Conservation (phyloP, 768 basidiomycete genomes). For the Tremella fuciformis region DNA sequence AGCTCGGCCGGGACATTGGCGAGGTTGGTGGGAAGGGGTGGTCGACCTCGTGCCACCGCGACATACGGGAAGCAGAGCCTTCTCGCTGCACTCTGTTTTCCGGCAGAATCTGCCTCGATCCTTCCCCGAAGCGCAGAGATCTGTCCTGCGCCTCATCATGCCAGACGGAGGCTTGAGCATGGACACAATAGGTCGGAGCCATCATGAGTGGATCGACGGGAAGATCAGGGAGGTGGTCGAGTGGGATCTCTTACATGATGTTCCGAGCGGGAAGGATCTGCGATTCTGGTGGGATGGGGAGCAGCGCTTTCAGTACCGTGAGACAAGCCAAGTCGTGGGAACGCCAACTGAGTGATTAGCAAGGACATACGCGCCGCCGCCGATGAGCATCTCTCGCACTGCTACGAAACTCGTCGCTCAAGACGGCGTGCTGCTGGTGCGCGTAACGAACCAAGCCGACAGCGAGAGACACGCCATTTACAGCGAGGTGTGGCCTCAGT, state of each 20-base stretch:
- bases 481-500: slow-evolving; percentile 91
- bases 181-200: background rate
- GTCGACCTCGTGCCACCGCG: slow-evolving; percentile 63
- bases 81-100: slow-evolving; percentile 39
- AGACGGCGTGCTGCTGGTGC: slow-evolving; percentile 67
- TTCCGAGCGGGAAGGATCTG: slow-evolving; percentile 29
- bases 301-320: slow-evolving; percentile 35
- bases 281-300: slow-evolving; percentile 41
- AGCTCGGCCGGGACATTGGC: slow-evolving; percentile 27
- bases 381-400: slow-evolving; percentile 66
- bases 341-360: slow-evolving; percentile 26
- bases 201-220: slow-evolving; percentile 33
- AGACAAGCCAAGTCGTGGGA: slow-evolving; percentile 7
- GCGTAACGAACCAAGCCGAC: slow-evolving; percentile 62
- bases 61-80: slow-evolving; percentile 23
- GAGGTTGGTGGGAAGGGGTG: slow-evolving; percentile 69
- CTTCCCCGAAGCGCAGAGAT: slow-evolving; percentile 36
- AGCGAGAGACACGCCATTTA: slow-evolving; percentile 61
- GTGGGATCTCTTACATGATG: slow-evolving; percentile 31
- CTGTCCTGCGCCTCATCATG: slow-evolving; percentile 32
- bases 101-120: slow-evolving; percentile 29
- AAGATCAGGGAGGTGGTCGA: slow-evolving; percentile 18
- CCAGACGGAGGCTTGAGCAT: slow-evolving; percentile 10
- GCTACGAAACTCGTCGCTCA: slow-evolving; percentile 73
- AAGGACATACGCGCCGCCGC: slow-evolving; percentile 54